Base-by-base conservation (phyloP, 257 asterid genomes). In the Hygrophila difformis region DNA sequence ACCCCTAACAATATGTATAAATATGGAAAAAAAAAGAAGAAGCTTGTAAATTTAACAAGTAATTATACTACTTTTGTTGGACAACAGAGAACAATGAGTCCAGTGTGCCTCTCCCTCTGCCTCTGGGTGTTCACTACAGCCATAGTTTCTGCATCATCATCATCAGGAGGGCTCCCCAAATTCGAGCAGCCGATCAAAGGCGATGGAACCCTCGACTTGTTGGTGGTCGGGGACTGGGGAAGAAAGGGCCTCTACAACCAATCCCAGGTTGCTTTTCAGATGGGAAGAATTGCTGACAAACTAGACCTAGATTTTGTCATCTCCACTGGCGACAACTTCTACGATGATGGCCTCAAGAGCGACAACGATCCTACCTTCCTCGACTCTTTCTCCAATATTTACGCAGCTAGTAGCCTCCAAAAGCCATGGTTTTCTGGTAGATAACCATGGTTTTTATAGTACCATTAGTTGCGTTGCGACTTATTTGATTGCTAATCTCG, bases 191-290 rank as follows among this genome's bases (percentile, higher is more conserved):
- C 81, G 5, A 33, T 61, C 0, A 77, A 67, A 67, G 75, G 68
- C 9, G 81, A 82, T 23, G 77, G 67, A 1, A 53, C 64, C 3
- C 66, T 86, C 13, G 56, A 60, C 22, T 82, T 82, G 54, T 66
- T 86, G 61, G 96, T 82, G 8, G 48, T 86, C 13, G 96, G 96
- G 31, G 96, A 86, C 44, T 86, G 96, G 96, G 96, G 94, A 43
- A 69, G 96, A 58, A 71, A 54, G 26, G 96, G 96, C 2, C 44
- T 56, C 2, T 87, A 5, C 18, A 87, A 87, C 57, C 97, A 87
- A 71, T 87, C 97, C 10, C 57, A 49, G 42, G 94, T 87, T 40
- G 93, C 97, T 38, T 35, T 6, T 44, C 93, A 87, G 94, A 87
- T 87, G 97, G 97, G 97, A 10, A 68, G 62, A 44, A 64, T 74